A percentile compares a stretch with the other conserved stretches of the same genome.
Evolutionary conservation across 805 yeast genomes (phyloP).

Genomic region (Vanderwaltozyma tropicalis): DNA sequence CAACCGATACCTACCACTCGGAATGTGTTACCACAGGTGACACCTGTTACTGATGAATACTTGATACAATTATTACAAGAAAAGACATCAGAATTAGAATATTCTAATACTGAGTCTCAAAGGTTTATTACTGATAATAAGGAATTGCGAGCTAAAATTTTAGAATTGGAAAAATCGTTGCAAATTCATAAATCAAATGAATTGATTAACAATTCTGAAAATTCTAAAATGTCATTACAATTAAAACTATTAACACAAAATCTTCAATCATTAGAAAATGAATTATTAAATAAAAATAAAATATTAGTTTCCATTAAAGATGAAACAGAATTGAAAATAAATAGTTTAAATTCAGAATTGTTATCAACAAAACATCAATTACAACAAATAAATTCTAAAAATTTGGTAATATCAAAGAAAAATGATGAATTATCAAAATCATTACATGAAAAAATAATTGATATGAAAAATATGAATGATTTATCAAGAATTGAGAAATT

Average conservation of each 20-base stretch:
- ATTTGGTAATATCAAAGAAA: conserved; percentile 28
- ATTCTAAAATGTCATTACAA: not conserved
- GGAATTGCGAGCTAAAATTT: not conserved
- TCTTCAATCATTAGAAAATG: not conserved
- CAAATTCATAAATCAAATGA: not conserved
- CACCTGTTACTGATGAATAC: too few species aligned
- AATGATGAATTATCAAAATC: conserved; percentile 30
- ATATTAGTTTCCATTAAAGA: not conserved
- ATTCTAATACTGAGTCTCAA: too few species aligned
- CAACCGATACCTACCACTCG: not conserved
- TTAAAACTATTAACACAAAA: not conserved
- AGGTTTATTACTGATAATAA: not conserved
- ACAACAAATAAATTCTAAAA: conserved; percentile 7
- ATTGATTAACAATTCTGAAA: not conserved
- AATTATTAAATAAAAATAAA: not conserved
- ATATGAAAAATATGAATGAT: conserved; percentile 40
- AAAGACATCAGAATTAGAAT: too few species aligned
- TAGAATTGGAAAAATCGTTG: not conserved
- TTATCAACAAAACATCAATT: conserved; percentile 27
- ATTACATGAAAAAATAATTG: conserved; percentile 35
- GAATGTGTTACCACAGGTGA: not conserved
- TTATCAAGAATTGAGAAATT: conserved; percentile 35
- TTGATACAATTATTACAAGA: too few species aligned
- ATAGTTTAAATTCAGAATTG: conserved; percentile 33
- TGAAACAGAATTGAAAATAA: not conserved